Evolutionary conservation across 768 basidiomycete genomes (phyloP).

Genomic region (Lyophyllum decastes): DNA sequence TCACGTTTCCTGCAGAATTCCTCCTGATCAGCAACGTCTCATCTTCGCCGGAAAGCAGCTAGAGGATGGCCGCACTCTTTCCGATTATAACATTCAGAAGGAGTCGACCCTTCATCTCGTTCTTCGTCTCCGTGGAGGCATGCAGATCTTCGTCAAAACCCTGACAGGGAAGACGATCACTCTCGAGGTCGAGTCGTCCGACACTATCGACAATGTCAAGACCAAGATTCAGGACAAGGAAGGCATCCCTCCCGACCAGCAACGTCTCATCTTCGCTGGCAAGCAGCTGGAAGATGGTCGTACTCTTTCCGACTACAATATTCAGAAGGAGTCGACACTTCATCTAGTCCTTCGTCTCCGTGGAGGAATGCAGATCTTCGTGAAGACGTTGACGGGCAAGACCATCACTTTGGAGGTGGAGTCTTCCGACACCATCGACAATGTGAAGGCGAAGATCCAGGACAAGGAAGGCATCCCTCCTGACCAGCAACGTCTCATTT

Average conservation of each 20-base stretch:
- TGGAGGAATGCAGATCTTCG: slow-evolving; percentile 91
- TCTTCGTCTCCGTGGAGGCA: slow-evolving; percentile 89
- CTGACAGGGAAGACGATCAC: slow-evolving; percentile 91
- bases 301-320: slow-evolving; percentile 88
- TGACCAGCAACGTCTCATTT: slow-evolving; percentile 79
- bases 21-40: slow-evolving; percentile 91
- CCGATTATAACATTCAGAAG: slow-evolving; percentile 94
- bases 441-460: slow-evolving; percentile 82
- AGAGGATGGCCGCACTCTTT: slow-evolving; percentile 89
- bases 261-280: slow-evolving; percentile 89
- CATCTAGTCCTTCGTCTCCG: slow-evolving; percentile 83
- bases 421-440: slow-evolving; percentile 91
- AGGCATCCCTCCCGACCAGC: slow-evolving; percentile 83
- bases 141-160: slow-evolving; percentile 85
- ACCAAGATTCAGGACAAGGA: slow-evolving; percentile 95
- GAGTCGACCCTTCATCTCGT: slow-evolving; percentile 91
- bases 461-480: slow-evolving; percentile 83
- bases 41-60: slow-evolving; percentile 97
- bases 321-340: slow-evolving; percentile 87
- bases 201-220: slow-evolving; percentile 88
- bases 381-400: slow-evolving; percentile 87
- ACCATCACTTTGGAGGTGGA: slow-evolving; percentile 94
- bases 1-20: slow-evolving; percentile 45
- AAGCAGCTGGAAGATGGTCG: slow-evolving; percentile 93
- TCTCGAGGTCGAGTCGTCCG: slow-evolving; percentile 85